A percentile compares a stretch with the other conserved stretches of the same genome.
Conservation (phyloP, 768 basidiomycete species). For the Boletellus emodensis region DNA sequence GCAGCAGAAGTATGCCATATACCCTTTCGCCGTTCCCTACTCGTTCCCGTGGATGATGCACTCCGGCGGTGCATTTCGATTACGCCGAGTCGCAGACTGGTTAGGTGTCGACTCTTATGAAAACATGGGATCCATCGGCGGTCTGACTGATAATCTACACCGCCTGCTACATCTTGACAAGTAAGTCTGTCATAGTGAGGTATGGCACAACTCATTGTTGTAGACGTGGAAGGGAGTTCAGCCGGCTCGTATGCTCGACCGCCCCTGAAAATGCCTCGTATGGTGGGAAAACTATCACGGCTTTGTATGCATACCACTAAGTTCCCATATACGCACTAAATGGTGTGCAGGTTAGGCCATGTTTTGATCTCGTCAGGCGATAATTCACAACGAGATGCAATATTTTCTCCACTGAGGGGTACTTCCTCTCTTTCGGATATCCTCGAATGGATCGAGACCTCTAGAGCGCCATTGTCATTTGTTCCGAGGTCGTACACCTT, state of each 20-base stretch:
- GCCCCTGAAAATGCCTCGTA: neutral
- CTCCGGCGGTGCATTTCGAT: conserved; percentile 47
- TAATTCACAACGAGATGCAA: conserved; percentile 32
- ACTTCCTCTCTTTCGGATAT: conserved; percentile 38
- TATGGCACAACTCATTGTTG: conserved; percentile 8
- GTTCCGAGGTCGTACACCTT: conserved; percentile 44
- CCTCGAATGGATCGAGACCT: conserved; percentile 42
- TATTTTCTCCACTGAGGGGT: conserved; percentile 49
- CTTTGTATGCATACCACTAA: conserved; percentile 33
- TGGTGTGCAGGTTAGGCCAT: conserved; percentile 51
- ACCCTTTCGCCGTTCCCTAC: conserved; percentile 57
- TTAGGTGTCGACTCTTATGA: conserved; percentile 37
- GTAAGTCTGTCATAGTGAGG: conserved; percentile 27
- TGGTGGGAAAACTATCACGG: conserved; percentile 29
- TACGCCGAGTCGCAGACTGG: conserved; percentile 64
- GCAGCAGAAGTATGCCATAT: conserved; percentile 53
- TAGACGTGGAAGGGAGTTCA: conserved; percentile 18
- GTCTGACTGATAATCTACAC: conserved; percentile 35
- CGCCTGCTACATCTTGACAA: conserved; percentile 32
- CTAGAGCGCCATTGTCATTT: conserved; percentile 38
- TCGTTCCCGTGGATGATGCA: conserved; percentile 47
- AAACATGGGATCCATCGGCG: conserved; percentile 35
- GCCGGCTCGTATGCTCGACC: conserved; percentile 8
- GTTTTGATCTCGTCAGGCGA: conserved; percentile 44
- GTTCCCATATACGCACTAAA: conserved; percentile 4